phyloP scores from a whole-genome alignment of 768 basidiomycete species.

The Lyophyllum shimeji region DNA sequence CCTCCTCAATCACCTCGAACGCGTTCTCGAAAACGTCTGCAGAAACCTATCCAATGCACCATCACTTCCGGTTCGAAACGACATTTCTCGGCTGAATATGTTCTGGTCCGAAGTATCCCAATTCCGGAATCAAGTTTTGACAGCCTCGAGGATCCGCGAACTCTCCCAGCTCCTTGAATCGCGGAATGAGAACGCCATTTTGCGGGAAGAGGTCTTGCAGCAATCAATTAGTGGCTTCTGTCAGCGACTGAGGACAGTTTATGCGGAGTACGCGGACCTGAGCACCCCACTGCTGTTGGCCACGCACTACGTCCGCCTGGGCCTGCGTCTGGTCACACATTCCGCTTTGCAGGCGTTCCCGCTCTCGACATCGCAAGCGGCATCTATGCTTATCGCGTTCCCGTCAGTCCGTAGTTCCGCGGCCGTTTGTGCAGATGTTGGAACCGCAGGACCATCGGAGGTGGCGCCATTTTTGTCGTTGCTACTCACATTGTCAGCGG shows the following conservation, averaged over 20 bases:
- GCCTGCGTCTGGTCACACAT: constrained; percentile 53
- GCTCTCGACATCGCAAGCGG: constrained; percentile 21
- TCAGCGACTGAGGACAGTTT: constrained; percentile 67
- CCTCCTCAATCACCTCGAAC: constrained; percentile 44
- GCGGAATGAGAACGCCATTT: constrained; percentile 34
- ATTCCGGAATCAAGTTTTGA: constrained; percentile 63
- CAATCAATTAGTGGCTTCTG: constrained; percentile 76
- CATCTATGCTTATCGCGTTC: constrained; percentile 46
- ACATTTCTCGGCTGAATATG: constrained; percentile 50
- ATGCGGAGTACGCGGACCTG: constrained; percentile 74
- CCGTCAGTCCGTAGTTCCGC: constrained; percentile 50
- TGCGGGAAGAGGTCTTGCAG: constrained; percentile 73
- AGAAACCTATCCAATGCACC: constrained; percentile 26
- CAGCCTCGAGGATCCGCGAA: constrained; percentile 45
- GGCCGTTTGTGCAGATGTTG: constrained; percentile 27
- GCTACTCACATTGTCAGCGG: constrained; percentile 47
- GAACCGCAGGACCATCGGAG: constrained; percentile 25
- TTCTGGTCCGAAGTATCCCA: constrained; percentile 80
- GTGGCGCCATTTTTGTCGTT: constrained; percentile 39
- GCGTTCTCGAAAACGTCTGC: constrained; percentile 27
- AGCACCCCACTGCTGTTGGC: constrained; percentile 64
- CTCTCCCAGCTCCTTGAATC: constrained; percentile 40
- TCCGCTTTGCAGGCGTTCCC: constrained; percentile 18
- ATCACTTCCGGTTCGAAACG: constrained; percentile 32
- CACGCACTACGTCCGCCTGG: constrained; percentile 66